phyloP scores from a whole-genome alignment of 169 alveolate genomes.

The Cryptosporidium sp. region DNA sequence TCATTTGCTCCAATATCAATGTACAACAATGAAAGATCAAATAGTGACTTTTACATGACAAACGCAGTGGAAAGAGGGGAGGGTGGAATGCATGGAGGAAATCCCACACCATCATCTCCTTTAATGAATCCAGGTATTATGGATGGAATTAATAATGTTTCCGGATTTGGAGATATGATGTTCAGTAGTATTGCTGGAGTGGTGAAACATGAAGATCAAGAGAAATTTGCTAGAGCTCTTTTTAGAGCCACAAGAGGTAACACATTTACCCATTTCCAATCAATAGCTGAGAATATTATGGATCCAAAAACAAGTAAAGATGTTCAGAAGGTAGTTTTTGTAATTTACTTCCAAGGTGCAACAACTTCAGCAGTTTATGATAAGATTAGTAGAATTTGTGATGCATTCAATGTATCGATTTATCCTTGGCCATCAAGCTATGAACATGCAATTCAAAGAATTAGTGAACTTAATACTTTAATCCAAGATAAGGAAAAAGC shows the following conservation, averaged over 20 bases:
- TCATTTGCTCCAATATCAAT: slow-evolving; percentile 74
- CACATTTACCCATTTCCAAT: slow-evolving; percentile 91
- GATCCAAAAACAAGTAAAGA: slow-evolving; percentile 82
- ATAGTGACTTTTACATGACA: slow-evolving; percentile 58
- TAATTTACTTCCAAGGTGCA: slow-evolving; percentile 92
- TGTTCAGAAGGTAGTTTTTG: slow-evolving; percentile 90
- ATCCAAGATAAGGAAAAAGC: slow-evolving; percentile 91
- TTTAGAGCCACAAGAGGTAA: slow-evolving; percentile 98
- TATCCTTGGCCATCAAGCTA: slow-evolving; percentile 89
- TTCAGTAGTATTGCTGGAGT: slow-evolving; percentile 93
- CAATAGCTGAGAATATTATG: slow-evolving; percentile 83
- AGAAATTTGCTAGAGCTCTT: slow-evolving; percentile 93
- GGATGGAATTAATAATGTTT: slow-evolving; percentile 26
- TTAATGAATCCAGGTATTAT: slow-evolving; percentile 25
- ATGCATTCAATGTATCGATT: slow-evolving; percentile 89
- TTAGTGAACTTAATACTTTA: slow-evolving; percentile 82
- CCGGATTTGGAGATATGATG: slow-evolving; percentile 80
- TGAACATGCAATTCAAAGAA: slow-evolving; percentile 80
- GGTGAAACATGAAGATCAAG: slow-evolving; percentile 90
- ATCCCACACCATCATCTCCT: slow-evolving; percentile 28
- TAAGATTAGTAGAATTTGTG: slow-evolving; percentile 92
- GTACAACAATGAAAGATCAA: slow-evolving; percentile 25
- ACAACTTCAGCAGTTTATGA: slow-evolving; percentile 87
- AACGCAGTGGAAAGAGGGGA: slow-evolving; percentile 73
- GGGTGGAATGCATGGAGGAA: slow-evolving; percentile 51